Base-by-base conservation (phyloP, 1,139 yeast species). In the Scheffersomyces titani region DNA sequence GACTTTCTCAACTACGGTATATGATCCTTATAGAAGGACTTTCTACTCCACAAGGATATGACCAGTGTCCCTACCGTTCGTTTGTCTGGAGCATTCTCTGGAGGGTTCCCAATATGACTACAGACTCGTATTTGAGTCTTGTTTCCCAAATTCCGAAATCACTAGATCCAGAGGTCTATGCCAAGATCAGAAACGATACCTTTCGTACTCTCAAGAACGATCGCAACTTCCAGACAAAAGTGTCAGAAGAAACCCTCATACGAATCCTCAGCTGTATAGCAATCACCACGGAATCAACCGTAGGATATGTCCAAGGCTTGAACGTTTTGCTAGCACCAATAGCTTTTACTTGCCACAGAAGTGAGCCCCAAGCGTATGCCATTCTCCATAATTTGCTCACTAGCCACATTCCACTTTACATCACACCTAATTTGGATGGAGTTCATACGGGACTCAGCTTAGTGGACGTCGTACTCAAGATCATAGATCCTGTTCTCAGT, bases 321-420 rank as follows among this genome's bases (percentile, higher is more conserved):
- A 93, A 93, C 68, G 94, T 92, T 1, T 71, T 92, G 45, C 82
- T 90, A 46, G 98, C 97, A 0, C 98, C 98, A 0, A 84, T 92
- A 57, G 82, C 92, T 20, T 92, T 86, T 69, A 82, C 89, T 1
- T 83, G 90, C 63, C 70, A 76, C 63, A 86, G 88, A 55, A 85
- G 92, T 49, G 98, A 92, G 68, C 93, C 97, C 0, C 92, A 92
- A 72, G 96, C 97, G 1, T 92, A 85, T 69, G 85, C 90, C 11
- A 64, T 93, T 44, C 85, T 91, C 59, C 86, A 86, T 58, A 77
- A 81, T 49, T 74, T 90, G 52, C 68, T 89, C 19, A 78, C 83
- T 1, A 72, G 77, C 48, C 87, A 86, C 62, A 88, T 94, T 52
- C 97, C 97, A 1, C 75, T 90, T 51, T 92, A 92, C 65, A 84